Evolutionary conservation across 306 rosid genomes (phyloP).

Genomic region (Medicago ruthenica): DNA sequence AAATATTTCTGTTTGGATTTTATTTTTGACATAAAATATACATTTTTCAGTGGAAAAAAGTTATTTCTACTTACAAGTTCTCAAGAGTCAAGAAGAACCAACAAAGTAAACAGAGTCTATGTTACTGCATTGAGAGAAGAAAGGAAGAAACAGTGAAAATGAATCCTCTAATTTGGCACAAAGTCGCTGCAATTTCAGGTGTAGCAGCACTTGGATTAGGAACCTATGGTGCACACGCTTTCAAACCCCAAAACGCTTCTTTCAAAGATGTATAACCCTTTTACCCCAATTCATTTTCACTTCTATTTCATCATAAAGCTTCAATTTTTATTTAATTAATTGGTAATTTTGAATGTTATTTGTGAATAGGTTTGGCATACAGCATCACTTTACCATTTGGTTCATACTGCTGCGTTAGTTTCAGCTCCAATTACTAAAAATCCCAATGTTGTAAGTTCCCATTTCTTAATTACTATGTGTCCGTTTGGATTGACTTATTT

Average conservation of each 20-base stretch:
- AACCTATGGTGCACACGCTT: conserved; percentile 82
- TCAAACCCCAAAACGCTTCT: conserved; percentile 81
- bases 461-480: background rate
- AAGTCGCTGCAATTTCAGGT: conserved; percentile 90
- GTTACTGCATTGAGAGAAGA: background rate
- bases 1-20: no score
- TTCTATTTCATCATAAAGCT: conserved; percentile 36
- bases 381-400: conserved; percentile 92
- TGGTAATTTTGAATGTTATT: background rate
- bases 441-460: conserved; percentile 78
- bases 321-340: background rate
- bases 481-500: no score
- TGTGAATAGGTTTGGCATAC: conserved; percentile 88
- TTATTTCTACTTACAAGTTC: no score
- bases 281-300: background rate
- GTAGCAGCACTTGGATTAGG: conserved; percentile 89
- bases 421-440: conserved; percentile 75
- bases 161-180: conserved; percentile 85
- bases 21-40: no score
- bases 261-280: conserved; percentile 65
- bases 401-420: conserved; percentile 86
- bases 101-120: background rate
- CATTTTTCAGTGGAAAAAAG: background rate
- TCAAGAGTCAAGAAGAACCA: background rate
- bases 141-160: conserved; percentile 30